Base-by-base conservation (phyloP, 176 grass and related monocot genomes). In the Phyllostachys edulis region DNA sequence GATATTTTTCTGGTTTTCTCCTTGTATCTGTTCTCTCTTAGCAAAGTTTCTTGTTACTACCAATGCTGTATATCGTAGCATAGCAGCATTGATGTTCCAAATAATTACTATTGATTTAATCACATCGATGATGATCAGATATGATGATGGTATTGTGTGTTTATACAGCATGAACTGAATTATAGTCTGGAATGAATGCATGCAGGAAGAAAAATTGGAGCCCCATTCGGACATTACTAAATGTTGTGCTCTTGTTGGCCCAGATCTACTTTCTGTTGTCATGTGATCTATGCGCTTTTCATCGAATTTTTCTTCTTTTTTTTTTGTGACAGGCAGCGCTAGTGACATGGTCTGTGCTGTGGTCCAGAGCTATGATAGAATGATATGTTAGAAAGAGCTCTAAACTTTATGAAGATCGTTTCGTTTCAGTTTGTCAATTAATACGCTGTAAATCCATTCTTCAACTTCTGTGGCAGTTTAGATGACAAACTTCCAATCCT, bases 211-310 rank as follows among this genome's bases (percentile, higher is more conserved):
- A 54, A 78, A 45, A 70, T 27, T 17, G 46, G 61, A 84, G 24
- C 27, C 55, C 54, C 73, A 44, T 83, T 60, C 44, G 45, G 54
- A 44, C 38, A 34, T 67, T 51, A 59, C 71, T 57, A 36, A 70
- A 70, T 39, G 32, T 24, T 72, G 63, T 82, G 64, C 26, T 72
- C 37, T 69, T 82, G 71, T 46, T 78, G 69, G 67, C 69, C 72
- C 80, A 73, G 80, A 72, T 75, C 69, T 63, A 76, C 82, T 84
- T 57, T 69, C 37, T 77, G 82, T 26, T 45, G 36, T 63, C 65
- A 88, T 78, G 80, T 45, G 79, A 69, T 63, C 18, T 81, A 24
- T 61, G 45, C 20, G 5, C 14, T 45, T 79, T 34, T 80, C 44
- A 61, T 82, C 7, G 63, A 71, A 41, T 41, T 46, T 11, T 46